Evolutionary conservation across 2,329 filamentous ascomycete species (phyloP).

Genomic region (Clarireedia homoeocarpa): DNA sequence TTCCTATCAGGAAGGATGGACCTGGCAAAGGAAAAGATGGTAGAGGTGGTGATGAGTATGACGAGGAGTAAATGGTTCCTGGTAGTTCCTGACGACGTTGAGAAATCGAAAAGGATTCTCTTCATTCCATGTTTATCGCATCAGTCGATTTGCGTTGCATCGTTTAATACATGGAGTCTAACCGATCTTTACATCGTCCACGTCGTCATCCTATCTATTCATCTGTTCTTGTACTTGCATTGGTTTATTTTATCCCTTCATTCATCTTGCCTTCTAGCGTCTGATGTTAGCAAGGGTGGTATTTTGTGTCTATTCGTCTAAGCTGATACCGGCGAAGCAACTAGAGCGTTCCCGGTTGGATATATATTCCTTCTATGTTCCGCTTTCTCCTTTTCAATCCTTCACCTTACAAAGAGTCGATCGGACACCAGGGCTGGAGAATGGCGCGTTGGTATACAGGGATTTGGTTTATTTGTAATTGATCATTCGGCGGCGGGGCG

Average conservation of each 20-base stretch:
- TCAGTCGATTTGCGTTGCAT: no score
- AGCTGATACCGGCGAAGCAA: no score
- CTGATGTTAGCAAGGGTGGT: no score
- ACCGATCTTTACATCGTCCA: no score
- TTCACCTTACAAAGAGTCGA: background rate
- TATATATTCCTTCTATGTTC: background rate
- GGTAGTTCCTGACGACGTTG: background rate
- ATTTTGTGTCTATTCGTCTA: no score
- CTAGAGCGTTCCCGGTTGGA: no score
- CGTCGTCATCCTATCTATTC: no score
- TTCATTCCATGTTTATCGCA: no score
- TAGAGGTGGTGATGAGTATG: conserved; percentile 21
- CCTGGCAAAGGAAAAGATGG: conserved; percentile 23
- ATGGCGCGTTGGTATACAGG: background rate
- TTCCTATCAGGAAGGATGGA: conserved; percentile 87
- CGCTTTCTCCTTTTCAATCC: background rate
- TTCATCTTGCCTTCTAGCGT: no score
- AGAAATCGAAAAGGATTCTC: background rate
- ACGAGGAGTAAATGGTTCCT: background rate
- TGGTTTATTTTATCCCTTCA: no score
- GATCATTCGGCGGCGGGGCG: background rate
- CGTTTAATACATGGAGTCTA: no score
- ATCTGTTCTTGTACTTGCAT: no score
- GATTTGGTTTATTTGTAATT: background rate
- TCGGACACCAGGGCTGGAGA: background rate